These are phyloP conservation scores for Metschnikowia kunwiensis DNA, from an alignment of 805 yeast species.

Conservation along the genomic window DNA sequence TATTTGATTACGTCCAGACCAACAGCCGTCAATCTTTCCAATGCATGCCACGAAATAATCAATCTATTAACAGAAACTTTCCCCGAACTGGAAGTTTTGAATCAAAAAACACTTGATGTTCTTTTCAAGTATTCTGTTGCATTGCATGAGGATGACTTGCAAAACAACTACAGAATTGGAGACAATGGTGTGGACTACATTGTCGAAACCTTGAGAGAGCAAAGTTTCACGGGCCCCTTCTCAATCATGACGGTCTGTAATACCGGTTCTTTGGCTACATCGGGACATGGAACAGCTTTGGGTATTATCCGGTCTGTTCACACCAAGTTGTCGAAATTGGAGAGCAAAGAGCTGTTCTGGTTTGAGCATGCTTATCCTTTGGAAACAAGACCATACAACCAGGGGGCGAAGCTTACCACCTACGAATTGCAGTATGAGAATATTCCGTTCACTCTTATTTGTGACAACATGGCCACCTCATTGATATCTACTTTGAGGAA, in stretches of 20 bases:
- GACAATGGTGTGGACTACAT: constrained; percentile 76
- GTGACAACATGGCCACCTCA: constrained; percentile 90
- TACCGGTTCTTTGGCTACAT: constrained; percentile 95
- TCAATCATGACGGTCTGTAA: constrained; percentile 90
- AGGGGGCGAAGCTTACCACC: constrained; percentile 91
- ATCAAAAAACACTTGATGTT: constrained; percentile 23
- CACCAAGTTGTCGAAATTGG: constrained; percentile 40
- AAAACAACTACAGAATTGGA: constrained; percentile 78
- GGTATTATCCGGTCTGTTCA: constrained; percentile 79
- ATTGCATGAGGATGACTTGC: constrained; percentile 71
- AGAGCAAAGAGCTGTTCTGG: constrained; percentile 36
- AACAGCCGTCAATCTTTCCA: constrained; percentile 89
- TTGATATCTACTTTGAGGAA: constrained; percentile 49
- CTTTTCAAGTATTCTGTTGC: constrained; percentile 47
- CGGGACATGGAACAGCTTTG: constrained; percentile 96
- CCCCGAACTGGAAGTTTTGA: constrained; percentile 16
- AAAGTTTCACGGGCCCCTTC: constrained; percentile 60
- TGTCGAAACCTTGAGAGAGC: constrained; percentile 38
- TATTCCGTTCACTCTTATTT: constrained; percentile 83
- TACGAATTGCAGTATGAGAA: constrained; percentile 82
- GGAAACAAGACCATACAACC: constrained; percentile 96
- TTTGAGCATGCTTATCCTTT: constrained; percentile 77
- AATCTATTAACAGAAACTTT: constrained; percentile 21
- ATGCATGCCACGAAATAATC: constrained; percentile 60
- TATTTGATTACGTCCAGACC: constrained; percentile 79